These are phyloP conservation scores for Daldinia grandis DNA, from an alignment of 495 filamentous ascomycete genomes.

Conservation along the genomic window DNA sequence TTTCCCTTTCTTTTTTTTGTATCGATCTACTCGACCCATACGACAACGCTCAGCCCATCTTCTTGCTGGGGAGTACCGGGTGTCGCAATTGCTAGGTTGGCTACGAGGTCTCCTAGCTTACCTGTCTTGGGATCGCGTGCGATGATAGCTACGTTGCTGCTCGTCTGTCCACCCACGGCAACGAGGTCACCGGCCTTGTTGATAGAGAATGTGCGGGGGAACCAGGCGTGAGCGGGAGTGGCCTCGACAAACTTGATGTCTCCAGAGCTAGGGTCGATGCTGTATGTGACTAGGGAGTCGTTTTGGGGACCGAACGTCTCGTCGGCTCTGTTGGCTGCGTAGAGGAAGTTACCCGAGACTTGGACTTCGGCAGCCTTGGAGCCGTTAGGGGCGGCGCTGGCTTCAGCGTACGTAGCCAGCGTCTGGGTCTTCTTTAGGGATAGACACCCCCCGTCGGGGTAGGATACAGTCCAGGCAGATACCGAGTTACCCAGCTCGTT, in stretches of 20 bases:
- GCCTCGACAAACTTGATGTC: constrained; percentile 50
- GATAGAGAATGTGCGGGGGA: constrained; percentile 67
- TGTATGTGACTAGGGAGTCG: constrained; percentile 54
- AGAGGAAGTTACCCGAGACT: constrained; percentile 51
- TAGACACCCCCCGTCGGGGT: constrained; percentile 50
- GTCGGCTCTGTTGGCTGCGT: constrained; percentile 56
- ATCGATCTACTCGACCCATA: constrained; percentile 53
- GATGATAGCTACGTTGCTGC: constrained; percentile 68
- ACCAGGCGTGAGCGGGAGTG: constrained; percentile 54
- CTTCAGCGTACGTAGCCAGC: constrained; percentile 49
- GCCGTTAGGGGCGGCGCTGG: constrained; percentile 44
- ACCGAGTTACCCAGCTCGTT: constrained; percentile 61
- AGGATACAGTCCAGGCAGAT: constrained; percentile 52
- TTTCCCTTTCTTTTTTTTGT: not conserved
- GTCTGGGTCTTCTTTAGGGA: constrained; percentile 48
- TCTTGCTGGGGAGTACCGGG: constrained; percentile 54
- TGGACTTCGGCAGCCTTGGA: constrained; percentile 58
- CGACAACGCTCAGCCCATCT: constrained; percentile 55
- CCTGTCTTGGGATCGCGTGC: constrained; percentile 63
- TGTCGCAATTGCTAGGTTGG: constrained; percentile 51
- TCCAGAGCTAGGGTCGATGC: constrained; percentile 47
- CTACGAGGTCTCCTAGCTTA: constrained; percentile 60
- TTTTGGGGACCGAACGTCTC: constrained; percentile 52
- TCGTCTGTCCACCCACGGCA: constrained; percentile 71
- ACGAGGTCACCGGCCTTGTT: constrained; percentile 68